Percentiles rank a stretch among this genome's conserved stretches.
Conservation (phyloP, 441 rosid genomes). For the Mallotus japonicus region DNA sequence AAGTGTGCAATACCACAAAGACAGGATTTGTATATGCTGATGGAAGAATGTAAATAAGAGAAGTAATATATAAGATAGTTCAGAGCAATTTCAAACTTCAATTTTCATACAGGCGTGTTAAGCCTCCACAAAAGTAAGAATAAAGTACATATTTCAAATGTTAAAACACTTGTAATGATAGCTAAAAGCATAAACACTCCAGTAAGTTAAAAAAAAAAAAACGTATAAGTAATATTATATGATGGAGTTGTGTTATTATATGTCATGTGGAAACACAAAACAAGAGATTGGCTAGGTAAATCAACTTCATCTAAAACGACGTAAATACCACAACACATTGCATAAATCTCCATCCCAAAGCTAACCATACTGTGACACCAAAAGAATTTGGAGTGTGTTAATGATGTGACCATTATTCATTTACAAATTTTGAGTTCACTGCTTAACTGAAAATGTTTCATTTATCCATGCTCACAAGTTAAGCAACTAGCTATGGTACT, state of each 20-base stretch:
- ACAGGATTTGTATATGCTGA: neutral
- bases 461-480: slow-evolving; percentile 8
- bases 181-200: neutral
- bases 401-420: neutral
- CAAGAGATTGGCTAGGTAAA: neutral
- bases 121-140: too few relatives aligned
- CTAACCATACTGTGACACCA: neutral
- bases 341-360: neutral
- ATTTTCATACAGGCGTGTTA: neutral
- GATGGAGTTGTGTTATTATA: neutral
- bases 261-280: neutral
- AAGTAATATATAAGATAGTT: neutral
- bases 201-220: neutral
- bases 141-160: too few relatives aligned
- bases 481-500: slow-evolving; percentile 6
- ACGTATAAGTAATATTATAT: neutral
- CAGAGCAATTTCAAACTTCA: neutral
- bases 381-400: neutral
- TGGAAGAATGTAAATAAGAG: neutral
- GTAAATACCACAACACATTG: neutral
- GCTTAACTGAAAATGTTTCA: neutral
- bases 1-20: neutral
- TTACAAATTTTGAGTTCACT: neutral
- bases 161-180: too few relatives aligned
- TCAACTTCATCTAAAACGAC: slow-evolving; percentile 9